Evolutionary conservation across 177 flowering plant genomes (phyloP).

Genomic region (Tripterygium wilfordii): DNA sequence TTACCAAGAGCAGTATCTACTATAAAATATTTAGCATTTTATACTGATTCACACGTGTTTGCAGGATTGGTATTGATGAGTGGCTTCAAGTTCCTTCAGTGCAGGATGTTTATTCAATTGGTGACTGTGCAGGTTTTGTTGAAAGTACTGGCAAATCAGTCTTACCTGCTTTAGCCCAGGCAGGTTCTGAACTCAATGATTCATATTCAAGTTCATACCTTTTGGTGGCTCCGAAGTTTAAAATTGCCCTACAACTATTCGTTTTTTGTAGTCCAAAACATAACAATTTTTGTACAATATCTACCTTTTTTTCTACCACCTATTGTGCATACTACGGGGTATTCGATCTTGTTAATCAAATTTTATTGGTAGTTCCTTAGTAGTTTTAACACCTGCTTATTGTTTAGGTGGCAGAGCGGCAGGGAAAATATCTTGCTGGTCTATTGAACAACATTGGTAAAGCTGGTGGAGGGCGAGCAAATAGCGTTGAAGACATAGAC

Average conservation of each 20-base stretch:
- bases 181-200: constrained; percentile 9
- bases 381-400: no score
- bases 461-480: constrained; percentile 75
- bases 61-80: constrained; percentile 94
- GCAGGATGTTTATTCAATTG: constrained; percentile 80
- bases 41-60: not conserved
- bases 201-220: not conserved
- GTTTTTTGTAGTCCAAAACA: no score
- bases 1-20: no score
- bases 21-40: no score
- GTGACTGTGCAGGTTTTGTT: constrained; percentile 93
- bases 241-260: no score
- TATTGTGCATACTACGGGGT: no score
- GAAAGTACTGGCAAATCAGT: constrained; percentile 77
- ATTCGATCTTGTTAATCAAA: no score
- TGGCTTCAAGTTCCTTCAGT: constrained; percentile 88
- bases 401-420: constrained; percentile 30
- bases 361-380: no score
- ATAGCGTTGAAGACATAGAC: constrained; percentile 43
- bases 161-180: constrained; percentile 98
- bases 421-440: constrained; percentile 74
- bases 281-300: no score
- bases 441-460: constrained; percentile 66
- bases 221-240: no score
- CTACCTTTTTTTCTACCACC: no score